phyloP scores from a whole-genome alignment of 129 eudicot species.

The Apium graveolens region DNA sequence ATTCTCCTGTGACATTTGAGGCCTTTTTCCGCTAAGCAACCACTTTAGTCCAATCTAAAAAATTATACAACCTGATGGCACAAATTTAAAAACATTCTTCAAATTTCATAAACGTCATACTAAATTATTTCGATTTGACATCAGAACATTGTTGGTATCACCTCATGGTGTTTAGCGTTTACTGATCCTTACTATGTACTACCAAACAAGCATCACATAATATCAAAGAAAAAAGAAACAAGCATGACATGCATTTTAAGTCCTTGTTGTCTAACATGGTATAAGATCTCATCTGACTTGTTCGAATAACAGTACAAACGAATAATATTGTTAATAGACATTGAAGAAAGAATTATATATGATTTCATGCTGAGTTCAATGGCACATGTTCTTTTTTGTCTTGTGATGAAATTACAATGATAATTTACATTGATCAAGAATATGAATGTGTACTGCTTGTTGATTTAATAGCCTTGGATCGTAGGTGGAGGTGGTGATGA shows the following conservation, averaged over 20 bases:
- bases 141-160: neutral
- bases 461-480: slow-evolving; percentile 42
- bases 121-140: too few relatives aligned
- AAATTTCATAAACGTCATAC: neutral
- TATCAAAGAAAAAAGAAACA: too few relatives aligned
- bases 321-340: neutral
- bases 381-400: neutral
- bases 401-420: slow-evolving; percentile 14
- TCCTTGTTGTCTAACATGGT: slow-evolving; percentile 1
- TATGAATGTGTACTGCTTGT: slow-evolving; percentile 7
- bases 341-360: neutral
- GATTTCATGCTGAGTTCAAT: neutral
- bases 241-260: neutral
- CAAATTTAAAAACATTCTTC: too few relatives aligned
- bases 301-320: neutral
- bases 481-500: slow-evolving; percentile 57
- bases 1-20: too few relatives aligned
- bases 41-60: neutral
- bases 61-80: neutral
- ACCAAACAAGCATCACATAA: too few relatives aligned
- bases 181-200: too few relatives aligned
- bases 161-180: neutral
- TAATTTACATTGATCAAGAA: slow-evolving; percentile 7
- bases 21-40: too few relatives aligned
- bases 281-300: neutral